These are phyloP conservation scores for Exophiala sideris DNA, from an alignment of 2,329 filamentous ascomycete genomes.

Conservation along the genomic window DNA sequence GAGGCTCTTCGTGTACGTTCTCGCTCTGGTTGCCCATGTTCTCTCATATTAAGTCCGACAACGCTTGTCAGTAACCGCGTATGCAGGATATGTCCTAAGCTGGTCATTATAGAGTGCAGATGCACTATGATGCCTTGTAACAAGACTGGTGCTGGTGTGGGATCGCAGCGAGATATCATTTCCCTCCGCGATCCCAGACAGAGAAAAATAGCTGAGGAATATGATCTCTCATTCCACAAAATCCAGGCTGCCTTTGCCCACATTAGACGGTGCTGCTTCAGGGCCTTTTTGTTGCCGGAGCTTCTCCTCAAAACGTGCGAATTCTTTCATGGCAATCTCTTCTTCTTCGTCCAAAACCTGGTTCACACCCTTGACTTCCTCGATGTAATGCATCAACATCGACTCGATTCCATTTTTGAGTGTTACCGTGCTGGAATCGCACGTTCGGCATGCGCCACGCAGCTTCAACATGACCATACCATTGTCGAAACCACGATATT, in stretches of 20 bases:
- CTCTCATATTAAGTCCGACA: too few species aligned
- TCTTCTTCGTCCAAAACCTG: slow-evolving; percentile 92
- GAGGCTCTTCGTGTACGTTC: too few species aligned
- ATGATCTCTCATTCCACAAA: slow-evolving; percentile 36
- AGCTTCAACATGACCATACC: slow-evolving; percentile 84
- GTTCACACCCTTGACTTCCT: slow-evolving; percentile 88
- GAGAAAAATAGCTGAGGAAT: too few species aligned
- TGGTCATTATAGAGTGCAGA: too few species aligned
- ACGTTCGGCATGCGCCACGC: slow-evolving; percentile 88
- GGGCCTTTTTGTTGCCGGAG: slow-evolving; percentile 57
- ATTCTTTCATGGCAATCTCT: slow-evolving; percentile 79
- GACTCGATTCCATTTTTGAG: slow-evolving; percentile 97
- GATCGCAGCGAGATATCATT: too few species aligned
- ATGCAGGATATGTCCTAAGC: neutral
- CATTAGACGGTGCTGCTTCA: slow-evolving; percentile 48
- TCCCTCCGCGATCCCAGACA: too few species aligned
- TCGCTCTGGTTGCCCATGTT: too few species aligned
- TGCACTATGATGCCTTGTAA: too few species aligned
- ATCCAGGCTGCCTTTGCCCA: slow-evolving; percentile 53
- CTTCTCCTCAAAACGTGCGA: slow-evolving; percentile 93
- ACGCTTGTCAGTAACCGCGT: too few species aligned
- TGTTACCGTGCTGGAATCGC: slow-evolving; percentile 94
- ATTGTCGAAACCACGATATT: slow-evolving; percentile 84
- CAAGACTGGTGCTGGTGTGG: too few species aligned
- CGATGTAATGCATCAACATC: slow-evolving; percentile 97